Base-by-base conservation (phyloP, 345 rosid species). In the Aquilaria malaccensis region DNA sequence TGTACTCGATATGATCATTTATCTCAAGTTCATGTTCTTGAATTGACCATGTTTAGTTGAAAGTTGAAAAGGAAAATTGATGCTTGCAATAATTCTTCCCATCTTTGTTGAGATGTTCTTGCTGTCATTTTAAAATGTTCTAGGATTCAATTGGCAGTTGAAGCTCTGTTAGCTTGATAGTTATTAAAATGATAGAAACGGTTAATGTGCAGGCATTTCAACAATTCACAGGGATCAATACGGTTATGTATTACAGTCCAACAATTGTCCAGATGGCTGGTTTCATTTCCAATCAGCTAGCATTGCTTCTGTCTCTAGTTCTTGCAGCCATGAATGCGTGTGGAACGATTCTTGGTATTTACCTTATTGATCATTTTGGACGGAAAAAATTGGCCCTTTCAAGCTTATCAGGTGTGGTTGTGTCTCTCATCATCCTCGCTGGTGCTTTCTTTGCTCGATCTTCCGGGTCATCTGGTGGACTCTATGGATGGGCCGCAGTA, bases 241-340 rank as follows among this genome's bases (percentile, higher is more conserved):
- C 97, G 0, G 96, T 94, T n/a, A 94, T 94, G 99, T 94, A 94
- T 72, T 94, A 89, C 69, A 89, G 99, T 66, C 97, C 99, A 48
- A 94, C 99, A 37, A 94, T 94, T 1, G 97, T 94, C 54, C 97
- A 94, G 73, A 79, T 84, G 97, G 97, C 99, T 6, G 99, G 97
- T 45, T 94, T 94, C 76, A 62, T 58, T 4, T 86, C 99, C 11
- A 94, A 94, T 70, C 85, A 82, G 74, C 77, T 88, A 10, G 99
- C 99, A 10, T 72, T 94, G 57, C 85, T 94, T 9, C 76, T 94
- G 1, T 86, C 97, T 64, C 87, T 94, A 22, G 62, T 80, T 2
- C 68, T 94, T 31, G 95, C 99, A 7, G 99, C 77, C 31, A 65
- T 87, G 89, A 94, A 94, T 65, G 99, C 97, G 0, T 87, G 77